phyloP scores from a whole-genome alignment of 1,284 basidiomycete species.

The Naganishia liquefaciens region DNA sequence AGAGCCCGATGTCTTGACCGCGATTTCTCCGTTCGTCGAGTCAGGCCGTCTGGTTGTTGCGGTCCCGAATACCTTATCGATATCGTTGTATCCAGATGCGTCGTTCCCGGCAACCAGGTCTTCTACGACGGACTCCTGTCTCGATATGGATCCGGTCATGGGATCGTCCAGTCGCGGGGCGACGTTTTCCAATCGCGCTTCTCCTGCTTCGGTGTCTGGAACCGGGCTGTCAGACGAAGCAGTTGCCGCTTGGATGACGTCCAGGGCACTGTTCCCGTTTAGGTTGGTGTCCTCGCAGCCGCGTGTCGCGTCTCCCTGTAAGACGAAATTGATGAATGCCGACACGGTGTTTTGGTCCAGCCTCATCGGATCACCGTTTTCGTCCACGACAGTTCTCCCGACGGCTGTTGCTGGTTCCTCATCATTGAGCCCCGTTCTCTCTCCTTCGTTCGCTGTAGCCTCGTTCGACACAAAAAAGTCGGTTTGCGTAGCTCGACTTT shows the following conservation, averaged over 20 bases:
- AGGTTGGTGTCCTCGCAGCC: too few relatives aligned
- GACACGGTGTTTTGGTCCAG: neutral
- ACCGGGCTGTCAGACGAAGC: neutral
- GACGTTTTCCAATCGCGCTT: neutral
- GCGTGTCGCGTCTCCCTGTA: too few relatives aligned
- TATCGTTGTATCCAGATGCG: neutral
- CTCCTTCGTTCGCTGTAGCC: neutral
- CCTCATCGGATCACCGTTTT: conserved; percentile 14
- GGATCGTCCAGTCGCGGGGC: neutral
- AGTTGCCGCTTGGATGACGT: neutral
- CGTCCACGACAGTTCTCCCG: conserved; percentile 19
- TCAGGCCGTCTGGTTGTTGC: too few relatives aligned
- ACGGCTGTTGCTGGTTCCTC: neutral
- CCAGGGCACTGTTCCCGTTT: too few relatives aligned
- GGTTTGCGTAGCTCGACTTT: conserved; percentile 12
- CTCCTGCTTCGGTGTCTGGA: neutral
- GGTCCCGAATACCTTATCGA: too few relatives aligned
- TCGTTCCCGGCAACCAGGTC: conserved; percentile 1
- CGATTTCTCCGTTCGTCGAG: neutral
- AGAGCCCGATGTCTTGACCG: too few relatives aligned
- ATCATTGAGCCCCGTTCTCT: neutral
- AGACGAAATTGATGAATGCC: too few relatives aligned
- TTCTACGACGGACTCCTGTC: conserved; percentile 17
- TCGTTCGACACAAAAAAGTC: neutral
- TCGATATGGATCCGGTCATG: neutral